Conservation (phyloP, 768 basidiomycete genomes). For the Hebeloma cylindrosporum region DNA sequence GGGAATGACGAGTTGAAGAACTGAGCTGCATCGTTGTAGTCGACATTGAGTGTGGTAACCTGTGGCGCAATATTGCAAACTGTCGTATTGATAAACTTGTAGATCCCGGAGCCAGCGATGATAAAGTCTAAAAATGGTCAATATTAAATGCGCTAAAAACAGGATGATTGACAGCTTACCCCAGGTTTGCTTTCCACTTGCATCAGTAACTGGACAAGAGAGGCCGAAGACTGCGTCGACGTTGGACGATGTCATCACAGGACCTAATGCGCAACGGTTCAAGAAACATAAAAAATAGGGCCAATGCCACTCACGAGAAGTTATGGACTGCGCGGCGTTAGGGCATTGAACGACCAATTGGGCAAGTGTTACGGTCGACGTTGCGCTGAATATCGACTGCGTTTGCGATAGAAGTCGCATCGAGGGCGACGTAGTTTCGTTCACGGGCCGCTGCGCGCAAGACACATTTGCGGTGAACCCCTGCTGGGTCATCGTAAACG, state of each 20-base stretch:
- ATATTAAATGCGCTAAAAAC: background rate
- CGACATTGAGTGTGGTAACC: conserved; percentile 15
- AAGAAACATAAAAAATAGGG: background rate
- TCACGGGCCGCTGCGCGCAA: conserved; percentile 13
- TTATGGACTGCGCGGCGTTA: background rate
- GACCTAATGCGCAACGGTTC: conserved; percentile 2
- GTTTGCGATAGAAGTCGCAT: conserved; percentile 9
- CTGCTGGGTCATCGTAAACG: conserved; percentile 23
- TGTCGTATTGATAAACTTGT: conserved; percentile 15
- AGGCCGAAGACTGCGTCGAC: conserved; percentile 20
- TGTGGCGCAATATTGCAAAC: conserved; percentile 18
- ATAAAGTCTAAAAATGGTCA: conserved; percentile 17
- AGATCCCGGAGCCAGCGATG: conserved; percentile 16
- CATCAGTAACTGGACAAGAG: conserved; percentile 12
- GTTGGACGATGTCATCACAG: conserved; percentile 14
- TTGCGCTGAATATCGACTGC: conserved; percentile 10
- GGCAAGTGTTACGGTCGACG: conserved; percentile 14
- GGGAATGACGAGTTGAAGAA: conserved; percentile 20
- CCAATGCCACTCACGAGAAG: conserved; percentile 9
- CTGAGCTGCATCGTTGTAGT: conserved; percentile 17
- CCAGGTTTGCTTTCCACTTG: conserved; percentile 13
- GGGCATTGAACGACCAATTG: conserved; percentile 17
- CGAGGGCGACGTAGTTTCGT: conserved; percentile 16
- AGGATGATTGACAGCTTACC: conserved; percentile 11
- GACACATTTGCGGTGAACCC: conserved; percentile 22